These are phyloP conservation scores for Trichoderma reesei DNA, from an alignment of 495 filamentous ascomycete genomes.

Conservation along the genomic window DNA sequence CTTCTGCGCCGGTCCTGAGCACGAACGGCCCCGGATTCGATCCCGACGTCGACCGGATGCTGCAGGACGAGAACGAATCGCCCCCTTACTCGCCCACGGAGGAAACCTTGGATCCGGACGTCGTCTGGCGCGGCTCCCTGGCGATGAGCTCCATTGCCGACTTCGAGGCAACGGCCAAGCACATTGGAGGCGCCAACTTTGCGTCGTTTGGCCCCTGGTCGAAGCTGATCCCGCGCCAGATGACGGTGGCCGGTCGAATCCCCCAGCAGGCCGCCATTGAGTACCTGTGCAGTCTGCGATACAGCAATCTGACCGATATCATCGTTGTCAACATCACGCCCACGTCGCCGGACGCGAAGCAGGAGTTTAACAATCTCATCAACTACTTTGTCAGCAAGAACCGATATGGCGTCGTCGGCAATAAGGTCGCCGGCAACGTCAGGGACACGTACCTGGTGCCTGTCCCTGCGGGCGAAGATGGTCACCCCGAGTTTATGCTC, in stretches of 20 bases:
- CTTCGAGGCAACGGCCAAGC: constrained; percentile 66
- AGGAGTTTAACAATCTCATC: constrained; percentile 59
- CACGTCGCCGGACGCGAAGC: constrained; percentile 34
- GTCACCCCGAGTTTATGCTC: constrained; percentile 60
- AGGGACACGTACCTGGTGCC: constrained; percentile 73
- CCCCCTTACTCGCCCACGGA: constrained; percentile 73
- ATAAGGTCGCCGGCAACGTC: constrained; percentile 57
- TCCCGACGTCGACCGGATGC: constrained; percentile 80
- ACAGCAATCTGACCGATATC: constrained; percentile 62
- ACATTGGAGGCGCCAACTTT: constrained; percentile 72
- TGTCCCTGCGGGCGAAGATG: constrained; percentile 49
- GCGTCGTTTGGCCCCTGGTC: constrained; percentile 53
- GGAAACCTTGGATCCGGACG: constrained; percentile 53
- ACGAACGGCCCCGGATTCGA: constrained; percentile 51
- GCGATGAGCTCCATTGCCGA: constrained; percentile 66
- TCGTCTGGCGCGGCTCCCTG: constrained; percentile 72
- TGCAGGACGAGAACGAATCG: constrained; percentile 76
- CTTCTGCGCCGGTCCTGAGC: constrained; percentile 28
- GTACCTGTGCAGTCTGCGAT: constrained; percentile 76
- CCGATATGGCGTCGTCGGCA: constrained; percentile 71
- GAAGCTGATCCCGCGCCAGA: constrained; percentile 54
- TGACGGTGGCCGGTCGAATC: constrained; percentile 78
- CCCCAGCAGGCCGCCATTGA: constrained; percentile 68
- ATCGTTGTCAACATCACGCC: constrained; percentile 57
- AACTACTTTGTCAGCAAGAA: constrained; percentile 70